phyloP scores from a whole-genome alignment of 257 asterid species.

The Jasminum sambac region DNA sequence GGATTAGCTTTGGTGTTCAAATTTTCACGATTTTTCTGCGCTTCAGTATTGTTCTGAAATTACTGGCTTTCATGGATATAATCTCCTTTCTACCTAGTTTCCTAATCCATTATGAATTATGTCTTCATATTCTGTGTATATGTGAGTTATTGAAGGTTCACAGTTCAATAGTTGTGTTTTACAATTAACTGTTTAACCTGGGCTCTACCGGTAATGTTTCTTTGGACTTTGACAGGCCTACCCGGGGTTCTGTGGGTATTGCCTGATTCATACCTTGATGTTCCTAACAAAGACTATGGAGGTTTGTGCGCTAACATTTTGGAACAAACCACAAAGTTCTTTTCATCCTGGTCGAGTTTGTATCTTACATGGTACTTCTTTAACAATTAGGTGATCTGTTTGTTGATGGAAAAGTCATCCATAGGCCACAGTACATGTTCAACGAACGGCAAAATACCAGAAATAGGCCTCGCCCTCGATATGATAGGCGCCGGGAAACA shows the following conservation, averaged over 20 bases:
- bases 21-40: not conserved
- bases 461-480: slow-evolving; percentile 72
- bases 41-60: slow-evolving; percentile 15
- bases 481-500: slow-evolving; percentile 76
- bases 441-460: slow-evolving; percentile 51
- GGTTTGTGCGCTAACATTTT: slow-evolving; percentile 42
- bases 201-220: slow-evolving; percentile 22
- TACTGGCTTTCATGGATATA: not conserved
- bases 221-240: slow-evolving; percentile 36
- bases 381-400: slow-evolving; percentile 62
- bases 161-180: not conserved
- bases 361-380: slow-evolving; percentile 13
- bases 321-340: not conserved
- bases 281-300: slow-evolving; percentile 84
- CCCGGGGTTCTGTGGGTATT: slow-evolving; percentile 85
- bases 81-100: not conserved
- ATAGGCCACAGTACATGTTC: slow-evolving; percentile 73
- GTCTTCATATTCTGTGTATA: not conserved
- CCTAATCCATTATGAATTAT: not conserved
- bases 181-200: not conserved
- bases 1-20: slow-evolving; percentile 3
- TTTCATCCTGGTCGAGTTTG: not conserved
- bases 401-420: slow-evolving; percentile 78
- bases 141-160: not conserved
- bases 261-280: slow-evolving; percentile 89